Base-by-base conservation (phyloP, 495 filamentous ascomycete species). In the Gamarada debralockiae region DNA sequence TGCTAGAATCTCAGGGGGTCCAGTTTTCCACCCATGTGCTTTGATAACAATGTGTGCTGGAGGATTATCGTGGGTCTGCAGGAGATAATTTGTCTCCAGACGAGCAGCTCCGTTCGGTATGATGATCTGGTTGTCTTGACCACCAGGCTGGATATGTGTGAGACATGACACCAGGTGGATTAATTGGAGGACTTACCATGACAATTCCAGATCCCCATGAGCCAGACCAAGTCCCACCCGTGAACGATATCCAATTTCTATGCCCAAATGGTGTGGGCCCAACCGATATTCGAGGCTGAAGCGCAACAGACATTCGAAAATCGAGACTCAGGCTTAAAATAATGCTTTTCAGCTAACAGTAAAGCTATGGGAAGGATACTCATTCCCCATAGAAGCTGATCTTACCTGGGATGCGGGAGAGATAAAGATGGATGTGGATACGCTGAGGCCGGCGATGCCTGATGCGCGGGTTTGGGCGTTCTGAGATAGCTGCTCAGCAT, bases 181-280 rank as follows among this genome's bases (percentile, higher is more conserved):
- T n/a, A n/a, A n/a, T n/a, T n/a, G n/a, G n/a, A 24, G 34, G 48
- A 64, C 73, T 58, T 68, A 82, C 79, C 62, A 82, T 58, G 50
- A 81, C 70, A 50, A 77, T 74, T 29, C 79, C 79, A 60, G 79
- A 79, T 18, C 79, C 79, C 76, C 77, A 83, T 56, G 76, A 66
- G 41, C 79, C 79, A 43, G 78, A 77, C 78, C 79, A 83, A 50
- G 76, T 73, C 10, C 79, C 79, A 49, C 78, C 77, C 31, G 79
- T 62, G 51, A 78, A 81, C 13, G 75, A 77, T 17, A 83, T 72
- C 79, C 78, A 83, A 51, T 81, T 79, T 21, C 77, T 62, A 40
- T 76, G 70, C n/a, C 79, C 79, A 72, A 75, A 79, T 36, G 80
- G 68, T 18, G 76, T 72, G 12, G 65, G 67, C 1, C 79, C 78